Evolutionary conservation across 2,329 filamentous ascomycete species (phyloP).

Genomic region (Pseudocercospora ulei): DNA sequence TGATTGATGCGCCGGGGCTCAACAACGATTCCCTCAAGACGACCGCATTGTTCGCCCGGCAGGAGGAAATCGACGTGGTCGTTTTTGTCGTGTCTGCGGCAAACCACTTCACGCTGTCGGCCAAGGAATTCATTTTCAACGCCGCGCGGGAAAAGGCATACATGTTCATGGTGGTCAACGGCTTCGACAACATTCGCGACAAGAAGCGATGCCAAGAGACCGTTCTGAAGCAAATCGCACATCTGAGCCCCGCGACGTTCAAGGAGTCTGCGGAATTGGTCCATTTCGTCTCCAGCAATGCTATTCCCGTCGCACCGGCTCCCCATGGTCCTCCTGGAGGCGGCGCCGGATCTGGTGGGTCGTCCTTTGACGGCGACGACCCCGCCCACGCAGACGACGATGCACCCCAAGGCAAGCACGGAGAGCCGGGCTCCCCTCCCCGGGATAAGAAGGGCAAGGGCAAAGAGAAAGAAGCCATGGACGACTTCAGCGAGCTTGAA

Average conservation of each 20-base stretch:
- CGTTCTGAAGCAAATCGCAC: conserved; percentile 80
- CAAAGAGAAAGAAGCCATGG: conserved; percentile 63
- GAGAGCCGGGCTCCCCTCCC: conserved; percentile 37
- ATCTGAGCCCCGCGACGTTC: conserved; percentile 81
- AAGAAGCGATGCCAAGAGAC: conserved; percentile 84
- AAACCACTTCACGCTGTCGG: conserved; percentile 94
- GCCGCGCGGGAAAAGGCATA: conserved; percentile 96
- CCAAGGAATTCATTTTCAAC: conserved; percentile 95
- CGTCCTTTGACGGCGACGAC: conserved; percentile 34
- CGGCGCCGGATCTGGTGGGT: conserved; percentile 30
- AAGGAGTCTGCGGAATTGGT: conserved; percentile 90
- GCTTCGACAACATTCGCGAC: conserved; percentile 87
- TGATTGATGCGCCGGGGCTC: conserved; percentile 91
- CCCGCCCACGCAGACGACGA: conserved; percentile 43
- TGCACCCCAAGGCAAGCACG: conserved; percentile 47
- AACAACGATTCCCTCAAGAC: conserved; percentile 96
- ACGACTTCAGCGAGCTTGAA: conserved; percentile 84
- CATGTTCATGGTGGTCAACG: conserved; percentile 97
- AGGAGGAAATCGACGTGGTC: conserved; percentile 97
- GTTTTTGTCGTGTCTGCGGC: conserved; percentile 96
- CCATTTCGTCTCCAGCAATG: conserved; percentile 96
- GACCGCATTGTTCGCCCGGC: conserved; percentile 88
- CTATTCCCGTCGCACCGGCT: conserved; percentile 62
- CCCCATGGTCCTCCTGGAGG: conserved; percentile 48
- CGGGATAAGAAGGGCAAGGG: conserved; percentile 64